Percentiles rank a stretch among this genome's conserved stretches.
Evolutionary conservation across 2,329 filamentous ascomycete species (phyloP).

Genomic region (Phialocephala subalpina): DNA sequence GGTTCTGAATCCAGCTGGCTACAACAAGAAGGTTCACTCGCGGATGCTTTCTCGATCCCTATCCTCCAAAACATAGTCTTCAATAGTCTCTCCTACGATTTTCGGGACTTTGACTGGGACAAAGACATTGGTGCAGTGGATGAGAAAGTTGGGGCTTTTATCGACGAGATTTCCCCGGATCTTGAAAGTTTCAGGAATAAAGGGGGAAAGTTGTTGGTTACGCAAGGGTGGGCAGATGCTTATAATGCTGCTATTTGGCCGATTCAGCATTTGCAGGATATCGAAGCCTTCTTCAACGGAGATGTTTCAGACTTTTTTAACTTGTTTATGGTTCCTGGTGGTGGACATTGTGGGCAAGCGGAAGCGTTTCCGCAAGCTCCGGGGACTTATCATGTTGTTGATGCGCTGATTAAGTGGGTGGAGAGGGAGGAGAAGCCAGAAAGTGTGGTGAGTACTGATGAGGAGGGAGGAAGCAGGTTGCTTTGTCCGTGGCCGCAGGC

Average conservation of each 20-base stretch:
- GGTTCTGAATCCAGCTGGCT: slow-evolving; percentile 51
- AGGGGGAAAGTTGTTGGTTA: slow-evolving; percentile 49
- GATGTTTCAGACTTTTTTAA: slow-evolving; percentile 51
- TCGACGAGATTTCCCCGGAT: slow-evolving; percentile 48
- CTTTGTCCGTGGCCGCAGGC: slow-evolving; percentile 45
- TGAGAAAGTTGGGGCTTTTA: slow-evolving; percentile 43
- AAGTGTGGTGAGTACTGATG: slow-evolving; percentile 43
- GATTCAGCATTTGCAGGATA: slow-evolving; percentile 56
- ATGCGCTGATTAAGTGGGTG: slow-evolving; percentile 46
- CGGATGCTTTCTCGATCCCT: slow-evolving; percentile 47
- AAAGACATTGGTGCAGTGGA: slow-evolving; percentile 46
- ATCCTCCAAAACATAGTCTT: slow-evolving; percentile 53
- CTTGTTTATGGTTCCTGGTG: slow-evolving; percentile 60
- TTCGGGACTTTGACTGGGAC: slow-evolving; percentile 47
- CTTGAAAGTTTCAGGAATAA: slow-evolving; percentile 41
- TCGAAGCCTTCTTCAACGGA: slow-evolving; percentile 40
- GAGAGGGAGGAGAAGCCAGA: slow-evolving; percentile 42
- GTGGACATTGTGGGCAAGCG: slow-evolving; percentile 55
- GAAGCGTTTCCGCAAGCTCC: slow-evolving; percentile 44
- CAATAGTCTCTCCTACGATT: slow-evolving; percentile 47
- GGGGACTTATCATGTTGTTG: slow-evolving; percentile 45
- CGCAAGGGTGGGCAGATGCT: slow-evolving; percentile 46
- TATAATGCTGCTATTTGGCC: slow-evolving; percentile 48
- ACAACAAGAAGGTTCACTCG: slow-evolving; percentile 45
- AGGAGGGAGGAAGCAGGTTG: slow-evolving; percentile 43